These are phyloP conservation scores for Nitzschia sp. DNA, from an alignment of 108 stramenopile species.

Conservation along the genomic window DNA sequence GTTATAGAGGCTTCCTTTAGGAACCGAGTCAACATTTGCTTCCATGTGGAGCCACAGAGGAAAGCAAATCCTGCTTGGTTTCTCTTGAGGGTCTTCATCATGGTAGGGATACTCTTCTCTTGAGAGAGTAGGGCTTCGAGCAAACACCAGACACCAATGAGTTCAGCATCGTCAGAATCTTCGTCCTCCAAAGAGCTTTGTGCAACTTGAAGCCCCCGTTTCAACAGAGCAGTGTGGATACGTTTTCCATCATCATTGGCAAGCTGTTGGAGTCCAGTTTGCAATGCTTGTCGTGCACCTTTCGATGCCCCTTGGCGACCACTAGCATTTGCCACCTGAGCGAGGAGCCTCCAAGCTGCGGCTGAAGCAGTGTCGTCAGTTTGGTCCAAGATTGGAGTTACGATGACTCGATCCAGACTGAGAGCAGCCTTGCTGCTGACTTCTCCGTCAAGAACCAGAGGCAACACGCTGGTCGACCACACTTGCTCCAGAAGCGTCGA, in stretches of 20 bases:
- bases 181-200: conserved; percentile 9
- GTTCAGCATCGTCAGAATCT: conserved; percentile 12
- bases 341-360: conserved; percentile 66
- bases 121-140: conserved; percentile 59
- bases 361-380: conserved; percentile 12
- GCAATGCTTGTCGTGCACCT: conserved; percentile 50
- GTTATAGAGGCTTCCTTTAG: background rate
- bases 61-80: conserved; percentile 39
- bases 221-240: conserved; percentile 22
- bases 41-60: conserved; percentile 46
- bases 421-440: conserved; percentile 58
- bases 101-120: background rate
- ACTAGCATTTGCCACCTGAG: conserved; percentile 45
- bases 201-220: conserved; percentile 10
- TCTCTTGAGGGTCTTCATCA: conserved; percentile 11
- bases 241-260: conserved; percentile 29
- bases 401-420: conserved; percentile 49
- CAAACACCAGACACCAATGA: conserved; percentile 68
- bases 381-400: conserved; percentile 60
- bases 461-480: conserved; percentile 73
- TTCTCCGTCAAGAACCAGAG: conserved; percentile 72
- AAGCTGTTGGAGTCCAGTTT: conserved; percentile 56
- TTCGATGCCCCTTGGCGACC: conserved; percentile 55
- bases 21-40: conserved; percentile 29
- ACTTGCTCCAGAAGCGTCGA: conserved; percentile 42